These are phyloP conservation scores for Xylaria curta DNA, from an alignment of 495 filamentous ascomycete genomes.

Conservation along the genomic window DNA sequence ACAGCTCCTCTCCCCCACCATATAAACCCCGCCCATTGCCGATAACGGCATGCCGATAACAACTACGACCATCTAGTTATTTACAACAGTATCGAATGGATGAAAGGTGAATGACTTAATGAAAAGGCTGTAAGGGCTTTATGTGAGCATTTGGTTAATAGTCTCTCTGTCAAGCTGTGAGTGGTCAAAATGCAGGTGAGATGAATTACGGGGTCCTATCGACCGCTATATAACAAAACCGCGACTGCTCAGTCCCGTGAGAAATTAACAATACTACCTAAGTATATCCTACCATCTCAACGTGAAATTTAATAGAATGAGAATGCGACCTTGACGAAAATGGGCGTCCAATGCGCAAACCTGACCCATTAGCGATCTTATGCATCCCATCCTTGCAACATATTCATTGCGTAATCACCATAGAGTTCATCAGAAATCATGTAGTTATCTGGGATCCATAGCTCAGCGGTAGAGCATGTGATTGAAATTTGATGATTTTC, in stretches of 20 bases:
- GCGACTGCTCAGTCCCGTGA: not conserved
- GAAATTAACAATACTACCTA: not conserved
- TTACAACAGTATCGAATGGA: not conserved
- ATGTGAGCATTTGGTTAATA: not conserved
- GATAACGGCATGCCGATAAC: constrained; percentile 27
- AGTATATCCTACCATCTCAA: not conserved
- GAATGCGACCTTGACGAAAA: not conserved
- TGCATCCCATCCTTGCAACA: not conserved
- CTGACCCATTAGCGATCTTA: not conserved
- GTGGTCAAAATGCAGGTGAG: not conserved
- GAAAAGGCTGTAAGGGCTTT: not conserved
- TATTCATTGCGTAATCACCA: not conserved
- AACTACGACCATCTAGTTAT: not conserved
- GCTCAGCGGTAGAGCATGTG: too few species aligned
- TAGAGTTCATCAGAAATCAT: not conserved
- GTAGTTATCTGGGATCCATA: too few species aligned
- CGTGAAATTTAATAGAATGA: not conserved
- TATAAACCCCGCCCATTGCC: constrained; percentile 18
- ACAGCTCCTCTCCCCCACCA: not conserved
- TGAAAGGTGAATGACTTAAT: not conserved
- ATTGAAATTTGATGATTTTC: too few species aligned
- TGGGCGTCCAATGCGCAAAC: not conserved
- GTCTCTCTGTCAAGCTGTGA: not conserved
- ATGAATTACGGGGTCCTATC: not conserved
- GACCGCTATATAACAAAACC: not conserved